These are phyloP conservation scores for Auricularia cornea DNA, from an alignment of 768 basidiomycete species.

Conservation along the genomic window DNA sequence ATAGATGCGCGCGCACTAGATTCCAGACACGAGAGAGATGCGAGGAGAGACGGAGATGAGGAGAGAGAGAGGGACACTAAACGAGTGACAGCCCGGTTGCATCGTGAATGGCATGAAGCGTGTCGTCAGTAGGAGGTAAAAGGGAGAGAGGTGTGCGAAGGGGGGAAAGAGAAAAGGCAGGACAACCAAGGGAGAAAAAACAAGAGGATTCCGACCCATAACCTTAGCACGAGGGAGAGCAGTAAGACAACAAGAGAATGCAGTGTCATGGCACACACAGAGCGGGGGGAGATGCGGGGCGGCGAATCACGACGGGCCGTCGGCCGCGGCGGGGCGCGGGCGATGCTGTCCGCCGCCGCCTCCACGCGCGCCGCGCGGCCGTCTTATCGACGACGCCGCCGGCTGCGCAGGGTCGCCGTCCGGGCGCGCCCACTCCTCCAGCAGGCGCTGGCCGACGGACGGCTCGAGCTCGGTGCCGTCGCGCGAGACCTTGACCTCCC, in stretches of 20 bases:
- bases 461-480: constrained; percentile 94
- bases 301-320: background rate
- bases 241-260: background rate
- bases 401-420: constrained; percentile 16
- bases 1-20: background rate
- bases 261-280: background rate
- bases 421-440: constrained; percentile 56
- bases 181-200: background rate
- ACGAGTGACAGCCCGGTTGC: background rate
- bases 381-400: constrained; percentile 7
- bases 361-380: background rate
- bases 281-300: background rate
- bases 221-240: background rate
- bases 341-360: background rate
- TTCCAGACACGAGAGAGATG: background rate
- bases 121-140: background rate
- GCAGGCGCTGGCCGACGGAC: constrained; percentile 49
- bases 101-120: background rate
- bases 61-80: background rate
- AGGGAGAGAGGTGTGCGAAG: background rate
- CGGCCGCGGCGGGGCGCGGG: no score
- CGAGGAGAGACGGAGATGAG: background rate
- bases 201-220: background rate
- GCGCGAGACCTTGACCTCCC: constrained; percentile 71
- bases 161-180: background rate